phyloP scores from a whole-genome alignment of 352 stramenopile genomes.

The Poterioochromonas sp. region DNA sequence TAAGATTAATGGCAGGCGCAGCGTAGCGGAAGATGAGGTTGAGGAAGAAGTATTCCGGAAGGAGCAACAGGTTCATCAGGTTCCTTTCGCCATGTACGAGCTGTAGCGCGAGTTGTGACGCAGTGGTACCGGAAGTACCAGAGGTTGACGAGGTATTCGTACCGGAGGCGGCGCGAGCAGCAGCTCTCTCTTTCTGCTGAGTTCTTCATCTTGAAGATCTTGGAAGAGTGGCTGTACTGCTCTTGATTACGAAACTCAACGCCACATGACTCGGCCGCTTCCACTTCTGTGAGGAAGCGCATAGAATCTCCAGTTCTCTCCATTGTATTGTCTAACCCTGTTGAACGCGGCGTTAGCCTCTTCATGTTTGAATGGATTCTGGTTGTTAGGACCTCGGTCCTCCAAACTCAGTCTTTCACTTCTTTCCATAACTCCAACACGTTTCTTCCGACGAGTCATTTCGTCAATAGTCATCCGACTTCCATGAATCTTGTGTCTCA shows the following conservation, averaged over 20 bases:
- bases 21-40: constrained; percentile 8
- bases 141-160: constrained; percentile 10
- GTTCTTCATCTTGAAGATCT: constrained; percentile 14
- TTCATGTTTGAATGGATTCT: constrained; percentile 3
- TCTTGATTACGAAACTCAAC: constrained; percentile 9
- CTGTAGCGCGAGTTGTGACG: constrained; percentile 7
- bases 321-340: constrained; percentile 13
- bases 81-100: neutral
- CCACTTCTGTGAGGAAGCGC: constrained; percentile 3
- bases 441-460: constrained; percentile 11
- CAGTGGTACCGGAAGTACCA: constrained; percentile 5
- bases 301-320: neutral
- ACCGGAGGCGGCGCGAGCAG: constrained; percentile 1
- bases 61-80: constrained; percentile 8
- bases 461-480: constrained; percentile 11
- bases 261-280: constrained; percentile 5
- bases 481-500: neutral
- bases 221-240: constrained; percentile 8
- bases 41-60: constrained; percentile 11
- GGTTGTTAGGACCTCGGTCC: constrained; percentile 7
- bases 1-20: constrained; percentile 11
- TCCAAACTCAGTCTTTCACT: constrained; percentile 13
- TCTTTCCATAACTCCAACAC: constrained; percentile 8
- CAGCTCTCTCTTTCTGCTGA: constrained; percentile 10
- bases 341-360: constrained; percentile 7